A percentile compares a stretch with the other conserved stretches of the same genome.
Evolutionary conservation across 2,329 filamentous ascomycete species (phyloP).

Genomic region (Trichophyton benhamiae): DNA sequence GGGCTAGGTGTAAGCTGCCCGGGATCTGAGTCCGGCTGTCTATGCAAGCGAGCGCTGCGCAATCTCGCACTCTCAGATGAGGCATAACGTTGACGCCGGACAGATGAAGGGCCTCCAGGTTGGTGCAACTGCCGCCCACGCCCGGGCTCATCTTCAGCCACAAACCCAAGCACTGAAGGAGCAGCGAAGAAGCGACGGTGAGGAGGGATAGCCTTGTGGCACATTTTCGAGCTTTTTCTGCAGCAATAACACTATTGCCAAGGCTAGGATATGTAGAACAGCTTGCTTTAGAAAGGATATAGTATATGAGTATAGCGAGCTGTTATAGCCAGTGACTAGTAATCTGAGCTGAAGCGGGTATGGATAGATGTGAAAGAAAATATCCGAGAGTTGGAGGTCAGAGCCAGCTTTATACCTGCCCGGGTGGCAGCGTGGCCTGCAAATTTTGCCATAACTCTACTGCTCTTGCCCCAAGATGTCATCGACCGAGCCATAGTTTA

Average conservation of each 20-base stretch:
- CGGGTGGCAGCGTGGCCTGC: background rate
- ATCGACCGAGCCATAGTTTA: background rate
- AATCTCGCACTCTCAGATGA: background rate
- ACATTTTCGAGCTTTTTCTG: no score
- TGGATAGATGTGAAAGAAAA: background rate
- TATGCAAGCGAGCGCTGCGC: background rate
- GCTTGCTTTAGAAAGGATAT: background rate
- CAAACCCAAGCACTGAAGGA: no score
- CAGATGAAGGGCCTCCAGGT: background rate
- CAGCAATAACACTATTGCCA: no score
- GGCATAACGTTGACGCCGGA: background rate
- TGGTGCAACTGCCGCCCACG: background rate
- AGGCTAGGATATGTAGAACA: no score
- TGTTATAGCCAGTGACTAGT: background rate
- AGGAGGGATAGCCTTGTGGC: no score
- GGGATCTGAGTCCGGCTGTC: background rate
- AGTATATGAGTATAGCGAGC: background rate
- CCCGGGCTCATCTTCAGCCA: background rate
- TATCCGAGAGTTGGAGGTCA: background rate
- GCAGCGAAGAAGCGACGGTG: no score
- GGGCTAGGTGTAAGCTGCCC: conserved; percentile 24
- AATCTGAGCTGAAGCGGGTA: background rate
- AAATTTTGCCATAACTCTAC: background rate
- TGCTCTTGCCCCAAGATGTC: background rate
- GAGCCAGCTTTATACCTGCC: background rate